These are phyloP conservation scores for Fusarium decemcellulare DNA, from an alignment of 2,329 filamentous ascomycete species.

Conservation along the genomic window DNA sequence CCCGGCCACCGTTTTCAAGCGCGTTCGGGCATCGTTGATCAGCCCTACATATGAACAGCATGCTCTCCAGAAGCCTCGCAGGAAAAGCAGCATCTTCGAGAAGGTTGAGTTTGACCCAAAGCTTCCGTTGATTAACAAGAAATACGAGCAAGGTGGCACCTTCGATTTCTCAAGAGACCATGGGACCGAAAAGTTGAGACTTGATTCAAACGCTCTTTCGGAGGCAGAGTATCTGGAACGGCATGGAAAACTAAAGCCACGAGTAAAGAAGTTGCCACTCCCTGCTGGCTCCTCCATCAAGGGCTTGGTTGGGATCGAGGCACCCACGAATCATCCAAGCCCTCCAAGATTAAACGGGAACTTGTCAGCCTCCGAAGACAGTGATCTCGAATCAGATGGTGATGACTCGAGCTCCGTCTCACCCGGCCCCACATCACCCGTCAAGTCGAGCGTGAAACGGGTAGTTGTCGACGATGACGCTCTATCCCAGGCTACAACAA, in stretches of 20 bases:
- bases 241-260: slow-evolving; percentile 59
- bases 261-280: slow-evolving; percentile 47
- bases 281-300: slow-evolving; percentile 46
- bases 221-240: slow-evolving; percentile 65
- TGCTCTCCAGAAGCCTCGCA: slow-evolving; percentile 42
- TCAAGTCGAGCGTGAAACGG: slow-evolving; percentile 63
- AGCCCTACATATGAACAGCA: slow-evolving; percentile 38
- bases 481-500: slow-evolving; percentile 65
- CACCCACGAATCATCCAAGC: slow-evolving; percentile 48
- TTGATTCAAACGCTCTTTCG: slow-evolving; percentile 54
- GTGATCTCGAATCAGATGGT: slow-evolving; percentile 68
- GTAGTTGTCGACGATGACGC: slow-evolving; percentile 69
- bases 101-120: slow-evolving; percentile 68
- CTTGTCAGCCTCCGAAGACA: slow-evolving; percentile 62
- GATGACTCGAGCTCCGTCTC: slow-evolving; percentile 67
- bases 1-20: slow-evolving; percentile 71
- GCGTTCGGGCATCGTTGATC: slow-evolving; percentile 64
- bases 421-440: slow-evolving; percentile 64
- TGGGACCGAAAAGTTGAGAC: slow-evolving; percentile 48
- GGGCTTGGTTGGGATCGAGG: slow-evolving; percentile 45
- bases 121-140: slow-evolving; percentile 68
- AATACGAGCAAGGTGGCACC: slow-evolving; percentile 70
- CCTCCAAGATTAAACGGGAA: slow-evolving; percentile 55
- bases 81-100: slow-evolving; percentile 66
- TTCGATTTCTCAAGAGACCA: slow-evolving; percentile 61